phyloP scores from a whole-genome alignment of 352 stramenopile genomes.

The Globisporangium lucens region DNA sequence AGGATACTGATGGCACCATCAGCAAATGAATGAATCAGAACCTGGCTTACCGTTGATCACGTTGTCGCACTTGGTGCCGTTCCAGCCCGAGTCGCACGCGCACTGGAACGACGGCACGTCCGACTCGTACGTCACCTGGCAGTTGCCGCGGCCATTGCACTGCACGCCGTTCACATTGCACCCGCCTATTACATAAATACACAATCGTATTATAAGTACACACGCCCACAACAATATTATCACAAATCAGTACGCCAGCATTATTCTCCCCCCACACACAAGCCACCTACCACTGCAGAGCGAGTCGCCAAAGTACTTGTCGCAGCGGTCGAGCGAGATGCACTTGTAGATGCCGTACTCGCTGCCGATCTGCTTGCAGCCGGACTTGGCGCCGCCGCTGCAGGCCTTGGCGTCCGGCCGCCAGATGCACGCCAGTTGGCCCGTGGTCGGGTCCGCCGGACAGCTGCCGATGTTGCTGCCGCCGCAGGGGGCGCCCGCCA shows the following conservation, averaged over 20 bases:
- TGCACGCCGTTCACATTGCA: constrained; percentile 46
- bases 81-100: constrained; percentile 65
- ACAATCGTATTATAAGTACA: background rate
- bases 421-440: constrained; percentile 71
- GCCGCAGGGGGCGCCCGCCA: constrained; percentile 53
- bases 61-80: constrained; percentile 60
- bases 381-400: constrained; percentile 2
- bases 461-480: constrained; percentile 49
- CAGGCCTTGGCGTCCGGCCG: constrained; percentile 27
- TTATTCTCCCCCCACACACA: background rate
- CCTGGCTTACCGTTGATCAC: constrained; percentile 33
- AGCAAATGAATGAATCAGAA: background rate
- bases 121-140: constrained; percentile 30
- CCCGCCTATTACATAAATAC: constrained; percentile 16
- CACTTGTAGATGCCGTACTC: constrained; percentile 74
- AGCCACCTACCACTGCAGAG: constrained; percentile 51
- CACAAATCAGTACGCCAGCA: constrained; percentile 9
- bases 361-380: constrained; percentile 31
- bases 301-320: constrained; percentile 55
- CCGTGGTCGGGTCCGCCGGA: constrained; percentile 48
- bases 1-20: background rate
- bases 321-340: constrained; percentile 70
- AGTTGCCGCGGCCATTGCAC: constrained; percentile 71
- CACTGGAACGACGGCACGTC: constrained; percentile 51
- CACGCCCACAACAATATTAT: background rate